These are phyloP conservation scores for Aquilaria yunnanensis DNA, from an alignment of 345 rosid species.

Conservation along the genomic window DNA sequence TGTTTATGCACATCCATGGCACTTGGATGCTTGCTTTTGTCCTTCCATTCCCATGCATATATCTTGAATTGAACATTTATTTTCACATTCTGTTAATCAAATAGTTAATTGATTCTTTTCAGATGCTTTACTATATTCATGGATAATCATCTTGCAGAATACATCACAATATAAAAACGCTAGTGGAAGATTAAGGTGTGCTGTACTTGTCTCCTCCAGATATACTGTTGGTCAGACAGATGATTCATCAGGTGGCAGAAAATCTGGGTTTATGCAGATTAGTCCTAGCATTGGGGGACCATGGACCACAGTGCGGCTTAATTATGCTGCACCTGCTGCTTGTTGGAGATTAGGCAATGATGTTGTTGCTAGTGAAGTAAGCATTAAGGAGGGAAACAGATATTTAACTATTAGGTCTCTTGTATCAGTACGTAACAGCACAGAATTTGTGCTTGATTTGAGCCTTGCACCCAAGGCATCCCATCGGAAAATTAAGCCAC, in stretches of 20 bases:
- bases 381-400: constrained; percentile 72
- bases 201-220: constrained; percentile 52
- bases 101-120: background rate
- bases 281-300: constrained; percentile 92
- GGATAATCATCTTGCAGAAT: constrained; percentile 28
- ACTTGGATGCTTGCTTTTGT: background rate
- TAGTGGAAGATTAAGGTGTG: constrained; percentile 67
- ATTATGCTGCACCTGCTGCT: constrained; percentile 97
- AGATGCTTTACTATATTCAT: constrained; percentile 12
- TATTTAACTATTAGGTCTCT: constrained; percentile 83
- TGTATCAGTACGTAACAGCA: constrained; percentile 63
- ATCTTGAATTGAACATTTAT: too few relatives aligned
- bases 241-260: constrained; percentile 29
- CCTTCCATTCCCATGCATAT: background rate
- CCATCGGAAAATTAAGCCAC: constrained; percentile 15
- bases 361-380: constrained; percentile 95
- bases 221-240: constrained; percentile 40
- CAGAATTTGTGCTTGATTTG: constrained; percentile 63
- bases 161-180: constrained; percentile 29
- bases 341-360: constrained; percentile 92
- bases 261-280: constrained; percentile 84
- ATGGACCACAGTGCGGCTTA: constrained; percentile 92
- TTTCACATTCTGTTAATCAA: too few relatives aligned
- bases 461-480: constrained; percentile 52
- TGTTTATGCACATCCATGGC: background rate